Evolutionary conservation across 305 asterid genomes (phyloP).

Genomic region (Solanum chacoense): DNA sequence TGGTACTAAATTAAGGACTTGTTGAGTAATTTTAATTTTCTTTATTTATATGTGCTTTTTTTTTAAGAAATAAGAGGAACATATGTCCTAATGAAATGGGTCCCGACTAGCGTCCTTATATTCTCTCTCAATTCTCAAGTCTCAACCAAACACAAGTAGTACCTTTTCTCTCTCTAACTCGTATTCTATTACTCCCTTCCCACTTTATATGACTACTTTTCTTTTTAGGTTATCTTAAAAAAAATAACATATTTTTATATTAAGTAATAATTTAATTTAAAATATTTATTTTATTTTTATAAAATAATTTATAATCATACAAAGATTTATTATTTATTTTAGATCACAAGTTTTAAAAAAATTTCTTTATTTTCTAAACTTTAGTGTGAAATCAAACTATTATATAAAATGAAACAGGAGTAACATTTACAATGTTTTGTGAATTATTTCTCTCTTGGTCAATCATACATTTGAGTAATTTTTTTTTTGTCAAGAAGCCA

Average conservation of each 20-base stretch:
- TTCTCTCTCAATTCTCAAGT: neutral
- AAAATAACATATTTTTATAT: no score
- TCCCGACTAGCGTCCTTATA: neutral
- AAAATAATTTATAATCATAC: no score
- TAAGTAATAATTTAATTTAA: no score
- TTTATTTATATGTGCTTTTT: neutral
- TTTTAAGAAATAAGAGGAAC: neutral
- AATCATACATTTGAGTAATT: neutral
- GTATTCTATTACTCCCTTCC: neutral
- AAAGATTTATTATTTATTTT: no score
- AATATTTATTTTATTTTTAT: no score
- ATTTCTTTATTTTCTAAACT: no score
- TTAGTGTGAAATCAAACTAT: neutral
- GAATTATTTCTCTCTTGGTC: neutral
- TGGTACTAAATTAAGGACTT: neutral
- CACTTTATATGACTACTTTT: neutral
- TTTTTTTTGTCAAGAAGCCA: constrained; percentile 3
- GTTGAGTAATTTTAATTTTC: neutral
- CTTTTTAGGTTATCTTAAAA: neutral
- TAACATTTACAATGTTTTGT: neutral
- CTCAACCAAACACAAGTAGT: neutral
- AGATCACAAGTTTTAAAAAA: no score
- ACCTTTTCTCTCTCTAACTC: neutral
- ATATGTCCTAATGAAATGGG: neutral
- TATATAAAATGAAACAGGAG: neutral